Base-by-base conservation (phyloP, 805 yeast species). In the Priceomyces medius region DNA sequence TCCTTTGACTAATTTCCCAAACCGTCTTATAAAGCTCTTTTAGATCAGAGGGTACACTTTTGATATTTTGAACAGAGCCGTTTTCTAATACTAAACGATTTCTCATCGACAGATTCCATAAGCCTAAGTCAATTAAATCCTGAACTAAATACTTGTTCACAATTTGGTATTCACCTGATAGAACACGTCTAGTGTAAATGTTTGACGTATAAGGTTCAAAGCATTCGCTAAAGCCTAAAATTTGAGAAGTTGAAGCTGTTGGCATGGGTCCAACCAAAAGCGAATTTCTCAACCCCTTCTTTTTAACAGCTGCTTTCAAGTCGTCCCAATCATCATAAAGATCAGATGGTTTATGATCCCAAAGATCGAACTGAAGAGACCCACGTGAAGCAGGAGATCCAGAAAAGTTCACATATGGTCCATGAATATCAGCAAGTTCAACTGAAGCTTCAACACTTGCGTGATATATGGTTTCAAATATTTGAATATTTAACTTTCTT, bases 241-340 rank as follows among this genome's bases (percentile, higher is more conserved):
- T 90, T 69, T 89, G 97, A 3, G 98, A 91, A 2, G 98, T 91
- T 1, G 97, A 88, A 2, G 98, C 98, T 13, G 98, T 91, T 33
- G 98, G 98, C 98, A 91, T 91, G 40, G 97, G 93, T 1, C 95
- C 97, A 24, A 90, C 86, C 13, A 90, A 63, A 42, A 91, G 67
- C 3, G 97, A 91, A 70, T 91, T 91, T 57, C 97, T 73, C 31
- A 91, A 55, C 36, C 98, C 98, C 55, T 79, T 64, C 47, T 66
- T 62, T 38, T 66, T 66, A 46, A 91, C 73, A 31, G 78, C 67
- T 8, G 65, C 68, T 64, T 85, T 88, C 53, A 88, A 63, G 5
- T 63, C 48, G 48, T 79, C 85, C 98, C 98, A 91, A 53, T 91
- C 95, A 31, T 52, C 45, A 80, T 89, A 90, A 47, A 88, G 70